These are phyloP conservation scores for Saccharomycopsis vini DNA, from an alignment of 805 yeast species.

Conservation along the genomic window DNA sequence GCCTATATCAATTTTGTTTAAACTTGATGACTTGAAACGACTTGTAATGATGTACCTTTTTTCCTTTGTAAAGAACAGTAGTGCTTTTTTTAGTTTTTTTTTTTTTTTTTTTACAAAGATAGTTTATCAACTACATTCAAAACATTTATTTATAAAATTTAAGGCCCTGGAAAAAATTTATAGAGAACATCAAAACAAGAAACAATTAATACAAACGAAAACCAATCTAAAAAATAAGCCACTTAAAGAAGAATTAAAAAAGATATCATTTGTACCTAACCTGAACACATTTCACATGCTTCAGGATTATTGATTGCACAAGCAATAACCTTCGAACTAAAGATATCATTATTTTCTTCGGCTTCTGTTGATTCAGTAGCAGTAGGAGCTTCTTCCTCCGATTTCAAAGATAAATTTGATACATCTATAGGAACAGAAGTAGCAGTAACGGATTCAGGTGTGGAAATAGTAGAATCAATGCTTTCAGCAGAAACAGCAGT, in stretches of 20 bases:
- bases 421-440: constrained; percentile 10
- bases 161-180: too few species aligned
- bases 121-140: too few species aligned
- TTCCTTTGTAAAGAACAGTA: too few species aligned
- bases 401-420: constrained; percentile 12
- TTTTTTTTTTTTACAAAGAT: too few species aligned
- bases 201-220: background rate
- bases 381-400: constrained; percentile 14
- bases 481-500: constrained; percentile 1
- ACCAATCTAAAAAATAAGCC: background rate
- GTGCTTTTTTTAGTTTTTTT: too few species aligned
- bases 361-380: constrained; percentile 28
- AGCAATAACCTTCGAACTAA: constrained; percentile 86
- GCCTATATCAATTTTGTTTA: too few species aligned
- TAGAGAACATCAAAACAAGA: too few species aligned
- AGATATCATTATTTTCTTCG: constrained; percentile 79
- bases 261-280: constrained; percentile 35
- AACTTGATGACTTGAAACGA: too few species aligned
- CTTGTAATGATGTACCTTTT: too few species aligned
- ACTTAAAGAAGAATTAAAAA: background rate
- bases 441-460: constrained; percentile 10
- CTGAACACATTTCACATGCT: constrained; percentile 98
- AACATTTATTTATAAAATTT: too few species aligned
- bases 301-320: constrained; percentile 97
- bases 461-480: constrained; percentile 3